Base-by-base conservation (phyloP, 139 green algal species). In the Chlorella sp. region DNA sequence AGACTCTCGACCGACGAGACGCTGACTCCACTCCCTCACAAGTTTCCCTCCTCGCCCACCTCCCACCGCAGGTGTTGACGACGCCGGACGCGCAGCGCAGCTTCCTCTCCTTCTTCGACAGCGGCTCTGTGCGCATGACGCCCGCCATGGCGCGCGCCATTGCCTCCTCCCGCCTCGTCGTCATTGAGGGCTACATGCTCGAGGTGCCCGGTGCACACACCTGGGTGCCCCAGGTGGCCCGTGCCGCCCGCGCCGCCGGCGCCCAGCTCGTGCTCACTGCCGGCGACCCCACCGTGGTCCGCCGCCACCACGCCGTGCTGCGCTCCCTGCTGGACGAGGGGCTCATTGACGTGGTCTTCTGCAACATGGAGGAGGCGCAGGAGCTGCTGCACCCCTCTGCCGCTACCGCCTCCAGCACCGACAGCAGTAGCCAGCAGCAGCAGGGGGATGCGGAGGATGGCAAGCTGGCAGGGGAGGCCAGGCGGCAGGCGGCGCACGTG, bases 21-120 rank as follows among this genome's bases (percentile, higher is more conserved):
- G n/a, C n/a, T n/a, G n/a, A n/a, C n/a, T n/a, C n/a, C n/a, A n/a
- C n/a, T n/a, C n/a, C n/a, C n/a, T n/a, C n/a, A n/a, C n/a, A n/a
- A n/a, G n/a, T n/a, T n/a, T n/a, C n/a, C n/a, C n/a, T n/a, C n/a
- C n/a, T n/a, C n/a, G n/a, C n/a, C n/a, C n/a, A n/a, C n/a, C n/a
- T n/a, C n/a, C n/a, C n/a, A n/a, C n/a, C n/a, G 4, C 73, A 72
- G 26, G 94, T 98, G 30, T 79, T 98, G 24, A 96, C 91, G 24
- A 96, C 90, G 0, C 83, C 86, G 1, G 94, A 98, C 74, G 94
- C 93, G 6, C 89, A 97, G 80, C 83, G 94, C 33, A 94, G 88
- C 36, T 96, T 98, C 82, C 82, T 97, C 26, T 91, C 86, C 2
- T 96, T 93, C 80, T 86, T 88, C 50, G 75, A 79, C 49, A 77